Base-by-base conservation (phyloP, 345 rosid genomes). In the Raphanus raphanistrum region DNA sequence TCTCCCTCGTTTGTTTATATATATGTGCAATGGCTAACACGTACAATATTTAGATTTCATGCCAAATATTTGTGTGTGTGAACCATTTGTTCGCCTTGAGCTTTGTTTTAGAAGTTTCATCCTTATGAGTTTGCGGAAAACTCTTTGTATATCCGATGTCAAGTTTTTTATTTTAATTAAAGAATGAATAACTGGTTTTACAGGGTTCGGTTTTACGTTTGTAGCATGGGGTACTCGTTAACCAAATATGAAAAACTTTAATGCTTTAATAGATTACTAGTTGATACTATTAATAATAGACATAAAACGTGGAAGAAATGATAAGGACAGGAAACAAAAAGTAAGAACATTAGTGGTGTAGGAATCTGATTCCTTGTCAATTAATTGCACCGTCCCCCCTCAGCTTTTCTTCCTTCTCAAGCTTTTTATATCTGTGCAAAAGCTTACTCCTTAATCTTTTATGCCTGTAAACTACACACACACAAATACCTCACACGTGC, bases 311-410 rank as follows among this genome's bases (percentile, higher is more conserved):
- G 82, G 70, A 79, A 73, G 65, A 73, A 62, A 73, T 79, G 78
- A 79, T 67, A 73, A 73, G 65, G 82, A 79, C 73, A 70, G 63
- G 79, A 60, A 78, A 71, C 64, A 57, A 75, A 62, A 72, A 75
- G 72, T 59, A 78, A 2, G 68, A 70, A 76, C 74, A 73, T 45
- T 79, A 35, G 82, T 79, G 82, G 71, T 79, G 75, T 63, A 41
- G 75, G 82, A 79, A 79, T 79, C 82, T 73, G 82, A 79, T 79
- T 79, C 82, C 82, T 79, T 74, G 82, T 73, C 82, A 69, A 79
- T 79, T 79, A 67, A 79, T 79, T 52, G 78, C 75, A 73, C 78
- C 75, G 70, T 73, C 74, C 82, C 68, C 71, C 25, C 9, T 12
- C 72, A 67, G 58, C 76, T 73, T 79, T 78, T 66, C 41, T 66